Evolutionary conservation across 2,329 filamentous ascomycete genomes (phyloP).

Genomic region (Colletotrichum destructivum): DNA sequence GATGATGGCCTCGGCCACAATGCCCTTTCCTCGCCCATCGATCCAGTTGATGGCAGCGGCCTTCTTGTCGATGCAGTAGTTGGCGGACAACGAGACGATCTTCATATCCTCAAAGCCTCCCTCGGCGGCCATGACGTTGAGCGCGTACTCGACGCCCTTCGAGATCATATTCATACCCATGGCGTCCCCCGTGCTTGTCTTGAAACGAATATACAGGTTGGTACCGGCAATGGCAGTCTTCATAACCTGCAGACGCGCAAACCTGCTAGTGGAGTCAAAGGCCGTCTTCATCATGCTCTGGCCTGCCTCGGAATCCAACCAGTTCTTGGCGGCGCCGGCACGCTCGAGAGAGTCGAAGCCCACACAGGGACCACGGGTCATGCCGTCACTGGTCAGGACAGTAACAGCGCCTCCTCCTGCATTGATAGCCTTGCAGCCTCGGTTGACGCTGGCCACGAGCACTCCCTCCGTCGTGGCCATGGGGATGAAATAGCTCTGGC

Average conservation of each 20-base stretch:
- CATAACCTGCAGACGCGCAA: conserved; percentile 89
- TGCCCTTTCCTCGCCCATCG: conserved; percentile 94
- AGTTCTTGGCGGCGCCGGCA: conserved; percentile 93
- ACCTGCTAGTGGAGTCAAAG: conserved; percentile 97
- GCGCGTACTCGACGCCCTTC: conserved; percentile 96
- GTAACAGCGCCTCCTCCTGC: conserved; percentile 93
- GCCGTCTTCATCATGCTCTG: conserved; percentile 88
- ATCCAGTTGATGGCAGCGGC: conserved; percentile 99
- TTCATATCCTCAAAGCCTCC: conserved; percentile 93
- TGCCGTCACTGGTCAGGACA: conserved; percentile 92
- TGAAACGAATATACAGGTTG: conserved; percentile 97
- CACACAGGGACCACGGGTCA: conserved; percentile 97
- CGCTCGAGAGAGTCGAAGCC: conserved; percentile 90
- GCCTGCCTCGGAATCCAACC: conserved; percentile 93
- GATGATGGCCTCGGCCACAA: conserved; percentile 97
- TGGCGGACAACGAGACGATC: conserved; percentile 94
- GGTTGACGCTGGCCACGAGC: conserved; percentile 90
- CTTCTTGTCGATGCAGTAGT: conserved; percentile 99
- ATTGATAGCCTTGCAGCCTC: conserved; percentile 98
- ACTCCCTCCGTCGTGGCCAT: conserved; percentile 99
- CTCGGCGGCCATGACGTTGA: conserved; percentile 88
- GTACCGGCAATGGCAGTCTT: conserved; percentile 96
- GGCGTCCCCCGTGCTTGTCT: conserved; percentile 97
- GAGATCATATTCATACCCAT: conserved; percentile 99
- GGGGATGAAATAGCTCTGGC: conserved; percentile 94